phyloP scores from a whole-genome alignment of 371 early-diverging fungal species.

The Mucor lusitanicus region DNA sequence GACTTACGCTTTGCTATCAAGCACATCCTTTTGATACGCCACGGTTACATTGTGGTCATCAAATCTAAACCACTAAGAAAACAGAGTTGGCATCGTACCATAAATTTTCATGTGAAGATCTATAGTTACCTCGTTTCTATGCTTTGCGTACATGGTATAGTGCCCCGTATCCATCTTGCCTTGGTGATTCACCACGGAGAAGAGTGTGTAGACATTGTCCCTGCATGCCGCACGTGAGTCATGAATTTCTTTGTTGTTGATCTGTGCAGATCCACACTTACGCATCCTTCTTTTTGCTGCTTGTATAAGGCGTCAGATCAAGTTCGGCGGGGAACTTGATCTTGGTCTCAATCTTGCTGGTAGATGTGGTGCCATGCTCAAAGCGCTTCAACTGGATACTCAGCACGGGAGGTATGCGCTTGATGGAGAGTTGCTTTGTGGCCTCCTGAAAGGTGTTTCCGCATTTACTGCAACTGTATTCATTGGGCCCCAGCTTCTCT shows the following conservation, averaged over 20 bases:
- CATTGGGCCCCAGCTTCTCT: conserved; percentile 68
- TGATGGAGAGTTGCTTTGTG: conserved; percentile 85
- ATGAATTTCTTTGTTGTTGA: not conserved
- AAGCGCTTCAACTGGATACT: conserved; percentile 91
- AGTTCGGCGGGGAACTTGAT: conserved; percentile 85
- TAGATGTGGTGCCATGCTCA: conserved; percentile 67
- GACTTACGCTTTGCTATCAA: conserved; percentile 76
- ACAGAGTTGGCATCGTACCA: not conserved
- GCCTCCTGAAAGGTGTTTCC: conserved; percentile 69
- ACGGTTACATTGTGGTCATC: conserved; percentile 85
- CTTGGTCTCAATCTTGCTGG: conserved; percentile 85
- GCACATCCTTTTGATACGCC: conserved; percentile 73
- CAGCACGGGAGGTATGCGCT: conserved; percentile 84
- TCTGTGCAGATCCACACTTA: conserved; percentile 6
- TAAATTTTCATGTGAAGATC: not conserved
- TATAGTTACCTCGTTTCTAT: conserved; percentile 72
- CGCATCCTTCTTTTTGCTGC: conserved; percentile 36
- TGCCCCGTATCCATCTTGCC: conserved; percentile 94
- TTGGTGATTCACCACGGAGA: conserved; percentile 90
- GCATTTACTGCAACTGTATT: conserved; percentile 78
- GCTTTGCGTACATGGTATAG: conserved; percentile 83
- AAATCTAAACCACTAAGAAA: conserved; percentile 83
- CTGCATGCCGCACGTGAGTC: not conserved
- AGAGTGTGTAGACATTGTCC: conserved; percentile 79
- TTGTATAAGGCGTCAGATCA: conserved; percentile 92